phyloP scores from a whole-genome alignment of 345 rosid genomes.

The Pelargonium nanum region DNA sequence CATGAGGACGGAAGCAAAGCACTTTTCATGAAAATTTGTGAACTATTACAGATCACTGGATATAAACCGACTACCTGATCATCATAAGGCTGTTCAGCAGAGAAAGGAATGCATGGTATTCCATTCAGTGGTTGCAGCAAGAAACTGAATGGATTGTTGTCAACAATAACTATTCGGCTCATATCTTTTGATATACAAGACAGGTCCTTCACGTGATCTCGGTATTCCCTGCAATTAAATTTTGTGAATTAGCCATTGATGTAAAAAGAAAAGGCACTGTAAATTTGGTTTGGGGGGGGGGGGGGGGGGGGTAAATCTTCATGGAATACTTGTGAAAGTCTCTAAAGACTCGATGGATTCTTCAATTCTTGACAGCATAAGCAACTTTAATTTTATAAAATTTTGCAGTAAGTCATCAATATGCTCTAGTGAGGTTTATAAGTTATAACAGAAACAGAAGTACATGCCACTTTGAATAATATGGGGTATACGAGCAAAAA shows the following conservation, averaged over 20 bases:
- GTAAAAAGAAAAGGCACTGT: too few species aligned
- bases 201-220: conserved; percentile 56
- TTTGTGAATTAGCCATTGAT: too few species aligned
- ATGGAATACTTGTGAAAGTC: too few species aligned
- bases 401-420: too few species aligned
- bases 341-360: too few species aligned
- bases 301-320: too few species aligned
- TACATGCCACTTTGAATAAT: too few species aligned
- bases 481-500: too few species aligned
- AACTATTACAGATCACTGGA: neutral
- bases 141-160: conserved; percentile 62
- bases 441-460: too few species aligned
- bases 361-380: neutral
- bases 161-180: conserved; percentile 39
- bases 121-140: conserved; percentile 55
- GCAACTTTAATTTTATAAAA: neutral
- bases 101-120: conserved; percentile 49
- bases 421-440: too few species aligned
- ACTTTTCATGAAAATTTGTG: neutral
- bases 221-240: conserved; percentile 26
- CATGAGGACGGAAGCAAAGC: too few species aligned
- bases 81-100: conserved; percentile 38
- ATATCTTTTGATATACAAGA: conserved; percentile 39
- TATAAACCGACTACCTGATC: conserved; percentile 22
- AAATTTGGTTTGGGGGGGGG: too few species aligned